Conservation (phyloP, 139 green algal species). For the Micractinium conductrix region DNA sequence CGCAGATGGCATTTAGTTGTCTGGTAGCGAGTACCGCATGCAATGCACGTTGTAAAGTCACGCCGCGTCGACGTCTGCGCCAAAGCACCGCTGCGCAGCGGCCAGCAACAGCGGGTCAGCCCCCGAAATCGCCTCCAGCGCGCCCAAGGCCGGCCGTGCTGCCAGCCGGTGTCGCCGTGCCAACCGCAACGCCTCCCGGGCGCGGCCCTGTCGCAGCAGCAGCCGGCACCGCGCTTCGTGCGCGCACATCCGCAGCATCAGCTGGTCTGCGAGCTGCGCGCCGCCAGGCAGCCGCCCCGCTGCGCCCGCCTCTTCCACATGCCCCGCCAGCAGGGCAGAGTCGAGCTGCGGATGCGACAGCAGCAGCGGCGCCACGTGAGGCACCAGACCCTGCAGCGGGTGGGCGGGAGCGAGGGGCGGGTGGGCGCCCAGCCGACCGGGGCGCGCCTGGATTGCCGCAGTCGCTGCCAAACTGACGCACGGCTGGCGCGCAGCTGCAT, state of each 20-base stretch:
- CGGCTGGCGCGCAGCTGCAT: background rate
- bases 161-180: background rate
- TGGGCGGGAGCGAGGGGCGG: background rate
- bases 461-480: background rate
- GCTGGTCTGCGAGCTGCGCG: background rate
- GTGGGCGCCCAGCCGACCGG: background rate
- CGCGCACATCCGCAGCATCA: background rate
- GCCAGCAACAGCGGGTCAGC: background rate
- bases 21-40: too few species aligned
- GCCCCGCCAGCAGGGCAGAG: slow-evolving; percentile 27
- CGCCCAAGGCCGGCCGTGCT: background rate
- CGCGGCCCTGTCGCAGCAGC: slow-evolving; percentile 28
- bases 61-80: background rate
- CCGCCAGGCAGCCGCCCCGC: background rate
- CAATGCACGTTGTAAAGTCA: too few species aligned
- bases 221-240: slow-evolving; percentile 22
- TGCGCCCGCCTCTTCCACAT: slow-evolving; percentile 6
- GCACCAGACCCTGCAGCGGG: slow-evolving; percentile 11
- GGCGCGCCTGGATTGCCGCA: background rate
- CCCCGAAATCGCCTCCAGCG: background rate
- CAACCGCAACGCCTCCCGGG: background rate
- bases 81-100: background rate
- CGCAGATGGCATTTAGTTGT: too few species aligned
- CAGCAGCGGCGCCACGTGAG: slow-evolving; percentile 29
- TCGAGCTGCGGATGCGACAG: slow-evolving; percentile 16